Percentiles rank a stretch among this genome's conserved stretches.
phyloP scores from a whole-genome alignment of 345 rosid genomes.

The Excoecaria agallocha region DNA sequence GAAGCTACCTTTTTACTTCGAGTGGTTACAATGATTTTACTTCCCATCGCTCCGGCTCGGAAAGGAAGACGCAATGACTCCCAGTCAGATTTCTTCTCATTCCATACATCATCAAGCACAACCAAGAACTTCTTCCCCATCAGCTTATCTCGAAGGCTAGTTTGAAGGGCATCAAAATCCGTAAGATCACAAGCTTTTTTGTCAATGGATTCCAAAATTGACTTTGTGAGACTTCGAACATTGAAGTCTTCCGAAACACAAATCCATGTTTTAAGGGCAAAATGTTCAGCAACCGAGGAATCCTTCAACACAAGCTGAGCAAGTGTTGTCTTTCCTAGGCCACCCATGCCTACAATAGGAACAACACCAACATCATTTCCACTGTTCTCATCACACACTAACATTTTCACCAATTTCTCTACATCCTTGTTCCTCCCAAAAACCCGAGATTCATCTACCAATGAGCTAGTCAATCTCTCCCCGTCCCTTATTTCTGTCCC shows the following conservation, averaged over 20 bases:
- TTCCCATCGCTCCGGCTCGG: constrained; percentile 17
- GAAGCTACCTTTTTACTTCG: constrained; percentile 15
- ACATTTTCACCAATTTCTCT: constrained; percentile 4
- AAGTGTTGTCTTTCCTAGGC: constrained; percentile 27
- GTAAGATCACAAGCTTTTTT: background rate
- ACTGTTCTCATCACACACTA: constrained; percentile 8
- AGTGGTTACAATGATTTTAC: constrained; percentile 26
- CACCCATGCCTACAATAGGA: constrained; percentile 28
- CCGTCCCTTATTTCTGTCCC: background rate
- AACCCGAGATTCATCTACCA: constrained; percentile 13
- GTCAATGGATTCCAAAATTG: constrained; percentile 6
- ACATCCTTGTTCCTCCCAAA: constrained; percentile 19
- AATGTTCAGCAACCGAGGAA: background rate
- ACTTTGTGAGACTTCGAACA: constrained; percentile 7
- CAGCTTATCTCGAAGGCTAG: constrained; percentile 6
- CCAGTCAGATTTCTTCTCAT: constrained; percentile 14
- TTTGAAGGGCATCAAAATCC: constrained; percentile 20
- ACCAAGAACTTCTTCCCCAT: constrained; percentile 20
- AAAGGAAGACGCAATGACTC: constrained; percentile 15
- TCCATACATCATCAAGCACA: constrained; percentile 29
- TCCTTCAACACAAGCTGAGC: constrained; percentile 16
- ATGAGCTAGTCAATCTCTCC: constrained; percentile 17
- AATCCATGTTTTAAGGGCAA: constrained; percentile 16
- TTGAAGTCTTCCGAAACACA: constrained; percentile 23
- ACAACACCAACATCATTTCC: constrained; percentile 20